Conservation (phyloP, 1,284 basidiomycete species). For the Pseudozyma sp. region DNA sequence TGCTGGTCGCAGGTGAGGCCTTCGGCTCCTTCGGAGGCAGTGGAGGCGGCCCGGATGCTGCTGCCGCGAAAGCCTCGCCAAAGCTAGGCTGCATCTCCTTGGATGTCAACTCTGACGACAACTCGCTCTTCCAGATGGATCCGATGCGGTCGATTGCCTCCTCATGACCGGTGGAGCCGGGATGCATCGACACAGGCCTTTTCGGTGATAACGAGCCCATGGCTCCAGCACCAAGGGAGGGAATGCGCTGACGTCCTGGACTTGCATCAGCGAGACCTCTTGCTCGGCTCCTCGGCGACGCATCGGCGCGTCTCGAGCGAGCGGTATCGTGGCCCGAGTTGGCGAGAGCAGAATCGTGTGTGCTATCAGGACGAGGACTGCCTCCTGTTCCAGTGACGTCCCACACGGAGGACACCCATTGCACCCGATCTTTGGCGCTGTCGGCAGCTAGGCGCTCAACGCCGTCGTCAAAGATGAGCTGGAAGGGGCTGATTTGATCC, state of each 20-base stretch:
- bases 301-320: not conserved
- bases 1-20: not conserved
- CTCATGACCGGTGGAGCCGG: slow-evolving; percentile 30
- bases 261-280: slow-evolving; percentile 10
- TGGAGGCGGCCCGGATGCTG: slow-evolving; percentile 39
- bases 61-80: slow-evolving; percentile 39
- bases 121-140: slow-evolving; percentile 54
- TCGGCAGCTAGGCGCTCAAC: slow-evolving; percentile 60
- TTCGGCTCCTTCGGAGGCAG: slow-evolving; percentile 49
- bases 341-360: slow-evolving; percentile 24
- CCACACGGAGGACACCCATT: slow-evolving; percentile 56
- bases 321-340: slow-evolving; percentile 19
- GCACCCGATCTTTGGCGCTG: slow-evolving; percentile 53
- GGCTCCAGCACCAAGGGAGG: slow-evolving; percentile 12
- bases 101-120: slow-evolving; percentile 44
- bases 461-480: slow-evolving; percentile 66
- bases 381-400: slow-evolving; percentile 25
- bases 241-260: slow-evolving; percentile 9
- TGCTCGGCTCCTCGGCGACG: slow-evolving; percentile 1
- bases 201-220: slow-evolving; percentile 11
- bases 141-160: slow-evolving; percentile 50
- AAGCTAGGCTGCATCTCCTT: slow-evolving; percentile 41
- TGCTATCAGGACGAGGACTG: slow-evolving; percentile 10
- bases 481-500: slow-evolving; percentile 52
- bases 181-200: slow-evolving; percentile 22